Base-by-base conservation (phyloP, 2,329 filamentous ascomycete species). In the Penicillium expansum region DNA sequence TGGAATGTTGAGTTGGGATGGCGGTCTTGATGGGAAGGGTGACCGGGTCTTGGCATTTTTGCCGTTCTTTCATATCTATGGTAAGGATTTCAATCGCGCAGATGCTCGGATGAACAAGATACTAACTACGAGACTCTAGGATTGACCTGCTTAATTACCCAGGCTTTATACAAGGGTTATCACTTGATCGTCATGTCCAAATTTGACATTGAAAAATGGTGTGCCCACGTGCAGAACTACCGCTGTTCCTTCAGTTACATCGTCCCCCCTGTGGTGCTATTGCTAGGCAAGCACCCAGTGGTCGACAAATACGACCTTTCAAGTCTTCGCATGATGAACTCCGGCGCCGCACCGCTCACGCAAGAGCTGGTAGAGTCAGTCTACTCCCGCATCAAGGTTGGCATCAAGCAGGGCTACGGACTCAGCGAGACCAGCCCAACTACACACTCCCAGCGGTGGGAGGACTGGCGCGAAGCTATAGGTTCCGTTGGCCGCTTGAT, bases 61-160 rank as follows among this genome's bases (percentile, higher is more conserved):
- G 11, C 92, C 92, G 0, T 94, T 96, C 73, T 96, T 92, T 76
- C 92, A 96, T 71, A 92, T 96, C 61, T 96, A 96, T 69, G 91
- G 82, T 89, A 74, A 63, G 83, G 13, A 7, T 48, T 24, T n/a
- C 11, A 16, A 24, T 14, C 5, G 11, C 18, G n/a, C 10, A 20
- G 11, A 45, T 43, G 6, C 22, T 42, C 11, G 14, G 30, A 18
- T 14, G 20, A 14, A 30, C 6, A 29, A 20, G 5, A n/a, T 39
- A 24, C 29, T 59, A 50, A 62, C 61, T 62, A 51, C 56, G 33
- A n/a, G 14, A 9, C 18, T 16, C 14, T 50, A 78, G 89, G 89
- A 8, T 82, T 96, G 24, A 89, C 86, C 13, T 88, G 84, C 65
- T 82, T 92, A 39, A 80, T 95, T 33, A 85, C 94, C 60, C 81